phyloP scores from a whole-genome alignment of 148 eudicot genomes.

The Chenopodium formosanum region DNA sequence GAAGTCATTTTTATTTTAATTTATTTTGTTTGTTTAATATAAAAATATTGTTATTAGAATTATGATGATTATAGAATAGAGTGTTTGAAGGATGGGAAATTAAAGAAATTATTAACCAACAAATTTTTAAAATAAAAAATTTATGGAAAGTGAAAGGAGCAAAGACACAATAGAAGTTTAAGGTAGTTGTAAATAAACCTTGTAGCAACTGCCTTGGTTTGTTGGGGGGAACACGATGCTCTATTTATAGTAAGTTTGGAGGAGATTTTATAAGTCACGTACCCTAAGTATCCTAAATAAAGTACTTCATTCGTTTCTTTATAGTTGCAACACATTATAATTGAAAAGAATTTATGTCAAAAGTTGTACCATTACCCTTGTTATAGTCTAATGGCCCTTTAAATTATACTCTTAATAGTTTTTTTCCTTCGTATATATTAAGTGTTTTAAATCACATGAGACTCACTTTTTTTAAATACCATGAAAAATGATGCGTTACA shows the following conservation, averaged over 20 bases:
- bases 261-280: background rate
- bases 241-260: constrained; percentile 24
- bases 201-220: constrained; percentile 21
- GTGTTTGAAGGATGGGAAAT: background rate
- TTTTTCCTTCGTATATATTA: too few species aligned
- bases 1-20: constrained; percentile 12
- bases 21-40: background rate
- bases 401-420: too few species aligned
- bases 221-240: background rate
- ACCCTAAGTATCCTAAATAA: background rate
- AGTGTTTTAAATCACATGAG: too few species aligned
- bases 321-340: too few species aligned
- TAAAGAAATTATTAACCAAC: background rate
- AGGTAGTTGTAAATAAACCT: constrained; percentile 3
- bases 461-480: too few species aligned
- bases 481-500: too few species aligned
- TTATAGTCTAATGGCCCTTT: too few species aligned
- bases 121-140: background rate
- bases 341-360: too few species aligned
- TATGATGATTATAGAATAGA: background rate
- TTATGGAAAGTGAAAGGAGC: background rate
- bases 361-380: too few species aligned
- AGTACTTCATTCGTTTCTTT: too few species aligned
- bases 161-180: constrained; percentile 5
- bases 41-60: background rate